These are phyloP conservation scores for Aureobasidium sp. DNA, from an alignment of 2,329 filamentous ascomycete genomes.

Conservation along the genomic window DNA sequence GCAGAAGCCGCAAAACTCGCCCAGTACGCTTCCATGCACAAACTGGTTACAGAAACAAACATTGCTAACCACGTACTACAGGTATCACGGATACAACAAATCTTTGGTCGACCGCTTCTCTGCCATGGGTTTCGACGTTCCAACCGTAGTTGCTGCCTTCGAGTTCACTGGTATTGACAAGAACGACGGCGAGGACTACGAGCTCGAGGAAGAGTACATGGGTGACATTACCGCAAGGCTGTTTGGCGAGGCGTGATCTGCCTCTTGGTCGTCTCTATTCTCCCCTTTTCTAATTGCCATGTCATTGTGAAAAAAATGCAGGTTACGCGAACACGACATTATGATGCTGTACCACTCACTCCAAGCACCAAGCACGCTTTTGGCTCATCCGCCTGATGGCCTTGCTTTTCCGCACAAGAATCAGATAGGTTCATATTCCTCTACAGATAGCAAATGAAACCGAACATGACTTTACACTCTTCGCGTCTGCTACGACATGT, in stretches of 20 bases:
- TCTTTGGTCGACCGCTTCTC: constrained; percentile 76
- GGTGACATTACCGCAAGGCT: constrained; percentile 81
- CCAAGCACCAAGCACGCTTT: neutral
- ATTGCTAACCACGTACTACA: constrained; percentile 26
- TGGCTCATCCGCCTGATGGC: neutral
- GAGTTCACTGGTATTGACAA: constrained; percentile 71
- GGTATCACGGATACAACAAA: constrained; percentile 82
- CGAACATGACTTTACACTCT: neutral
- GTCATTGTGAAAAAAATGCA: neutral
- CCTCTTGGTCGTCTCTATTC: neutral
- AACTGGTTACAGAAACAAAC: neutral
- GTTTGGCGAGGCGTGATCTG: constrained; percentile 54
- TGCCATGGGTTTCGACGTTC: constrained; percentile 84
- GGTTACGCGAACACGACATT: constrained; percentile 3
- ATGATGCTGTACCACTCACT: constrained; percentile 9
- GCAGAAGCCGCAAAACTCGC: constrained; percentile 50
- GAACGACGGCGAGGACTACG: constrained; percentile 69
- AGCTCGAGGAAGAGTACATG: constrained; percentile 83
- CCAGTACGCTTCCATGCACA: constrained; percentile 38
- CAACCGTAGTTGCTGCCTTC: constrained; percentile 79
- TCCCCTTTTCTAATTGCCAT: neutral
- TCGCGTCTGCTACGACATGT: neutral
- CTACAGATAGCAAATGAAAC: neutral
- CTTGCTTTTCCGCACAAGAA: neutral
- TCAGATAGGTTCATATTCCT: neutral